Evolutionary conservation across 768 basidiomycete genomes (phyloP), one percentile per base, ranked within the genome.

Genomic region (Lactarius hatsudake): DNA sequence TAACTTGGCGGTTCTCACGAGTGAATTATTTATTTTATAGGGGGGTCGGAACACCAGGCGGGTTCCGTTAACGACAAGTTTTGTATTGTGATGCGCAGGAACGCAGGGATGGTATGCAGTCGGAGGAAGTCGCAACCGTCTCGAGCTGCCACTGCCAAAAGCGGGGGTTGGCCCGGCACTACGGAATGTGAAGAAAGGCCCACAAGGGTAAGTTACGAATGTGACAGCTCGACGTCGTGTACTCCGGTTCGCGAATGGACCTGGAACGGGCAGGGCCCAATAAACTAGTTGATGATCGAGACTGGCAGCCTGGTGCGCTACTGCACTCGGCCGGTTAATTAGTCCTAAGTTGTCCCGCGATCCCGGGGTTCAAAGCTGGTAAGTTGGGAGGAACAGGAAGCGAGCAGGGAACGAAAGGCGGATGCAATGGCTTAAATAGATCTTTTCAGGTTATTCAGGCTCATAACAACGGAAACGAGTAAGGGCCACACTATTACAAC

Each of bases 1-100:
- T 34, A 30, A 12, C n/a, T n/a, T n/a, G n/a, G n/a, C n/a, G n/a
- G n/a, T 59, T 67, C 66, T 59, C 66, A 63, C 66, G 66, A 58
- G 51, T 36, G 28, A 15, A 48, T 20, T 20, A 26, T 28, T 12
- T 62, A n/a, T 17, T 30, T 34, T 34, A 51, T 40, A 40, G 38
- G 58, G 28, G 38, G 58, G 26, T 8, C 34, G 58, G 58, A 38
- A 59, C 30, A 34, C 59, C 54, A 63, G 57, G 61, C 62, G 62
- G 40, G 36, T 54, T 55, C 15, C 10, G 18, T 26, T 61, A 8
- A 42, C 42, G 40, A 45, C 36, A 13, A 43, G 26, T 59, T 53
- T 59, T 59, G 42, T 57, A 56, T 65, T 60, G 59, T 40, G 53
- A 40, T 34, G 23, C 51, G 51, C 26, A 53, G 51, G 51, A 53